A percentile compares a stretch with the other conserved stretches of the same genome.
Conservation (phyloP, 495 filamentous ascomycete species). For the Penicillium bialowiezense region DNA sequence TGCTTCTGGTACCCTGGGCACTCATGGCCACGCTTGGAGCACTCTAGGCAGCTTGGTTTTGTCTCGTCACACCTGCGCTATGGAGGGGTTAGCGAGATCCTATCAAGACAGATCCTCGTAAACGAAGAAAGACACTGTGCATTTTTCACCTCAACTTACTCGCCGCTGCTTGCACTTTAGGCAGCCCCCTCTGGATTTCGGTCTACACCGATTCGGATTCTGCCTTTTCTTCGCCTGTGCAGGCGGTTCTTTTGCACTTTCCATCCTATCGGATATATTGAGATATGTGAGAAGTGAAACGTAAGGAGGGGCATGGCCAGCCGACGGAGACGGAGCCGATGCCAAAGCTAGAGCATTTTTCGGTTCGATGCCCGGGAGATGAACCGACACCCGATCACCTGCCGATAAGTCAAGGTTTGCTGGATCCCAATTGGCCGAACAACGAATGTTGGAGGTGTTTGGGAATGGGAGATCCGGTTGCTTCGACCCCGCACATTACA, state of each 20-base stretch:
- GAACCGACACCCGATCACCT: constrained; percentile 9
- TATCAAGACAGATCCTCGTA: background rate
- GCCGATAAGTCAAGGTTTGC: background rate
- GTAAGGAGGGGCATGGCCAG: background rate
- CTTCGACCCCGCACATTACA: background rate
- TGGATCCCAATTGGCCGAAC: background rate
- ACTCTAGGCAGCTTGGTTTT: constrained; percentile 25
- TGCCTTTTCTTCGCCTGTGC: constrained; percentile 13
- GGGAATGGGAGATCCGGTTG: background rate
- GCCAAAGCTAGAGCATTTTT: background rate
- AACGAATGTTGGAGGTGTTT: background rate
- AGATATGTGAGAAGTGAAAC: background rate
- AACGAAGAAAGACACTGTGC: constrained; percentile 1
- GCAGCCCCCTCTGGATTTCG: constrained; percentile 26
- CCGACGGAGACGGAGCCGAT: constrained; percentile 2
- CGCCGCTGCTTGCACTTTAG: constrained; percentile 25
- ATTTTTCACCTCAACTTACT: constrained; percentile 21
- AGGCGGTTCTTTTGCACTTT: background rate
- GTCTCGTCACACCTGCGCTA: constrained; percentile 27
- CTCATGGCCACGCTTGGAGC: constrained; percentile 14
- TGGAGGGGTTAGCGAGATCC: constrained; percentile 2
- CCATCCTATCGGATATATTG: background rate
- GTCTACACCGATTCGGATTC: constrained; percentile 24
- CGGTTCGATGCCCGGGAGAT: background rate
- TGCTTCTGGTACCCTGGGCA: constrained; percentile 25